phyloP scores from a whole-genome alignment of 2,329 filamentous ascomycete species.

The Colletotrichum sp. region DNA sequence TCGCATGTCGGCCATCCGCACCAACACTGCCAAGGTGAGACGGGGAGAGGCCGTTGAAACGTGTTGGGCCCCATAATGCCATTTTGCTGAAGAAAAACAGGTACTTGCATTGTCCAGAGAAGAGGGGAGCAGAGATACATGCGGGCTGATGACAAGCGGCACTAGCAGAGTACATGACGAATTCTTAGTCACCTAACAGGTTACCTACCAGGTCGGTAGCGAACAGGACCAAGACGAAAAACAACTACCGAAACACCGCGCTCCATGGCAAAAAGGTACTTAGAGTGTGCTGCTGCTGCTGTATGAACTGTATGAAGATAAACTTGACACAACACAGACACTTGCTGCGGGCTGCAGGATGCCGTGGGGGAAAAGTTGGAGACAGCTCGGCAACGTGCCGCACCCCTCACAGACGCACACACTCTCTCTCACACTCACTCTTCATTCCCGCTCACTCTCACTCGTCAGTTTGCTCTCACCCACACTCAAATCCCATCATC shows the following conservation, averaged over 20 bases:
- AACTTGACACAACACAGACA: neutral
- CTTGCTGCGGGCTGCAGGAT: neutral
- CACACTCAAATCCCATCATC: neutral
- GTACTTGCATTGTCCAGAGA: neutral
- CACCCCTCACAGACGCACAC: neutral
- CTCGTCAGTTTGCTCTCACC: neutral
- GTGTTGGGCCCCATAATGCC: neutral
- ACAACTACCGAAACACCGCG: neutral
- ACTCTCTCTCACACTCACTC: neutral
- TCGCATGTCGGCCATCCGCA: neutral
- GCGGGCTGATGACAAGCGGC: neutral
- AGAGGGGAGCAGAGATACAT: neutral
- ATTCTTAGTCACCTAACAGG: neutral
- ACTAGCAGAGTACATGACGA: neutral
- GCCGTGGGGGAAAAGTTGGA: conserved; percentile 2
- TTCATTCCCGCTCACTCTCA: neutral
- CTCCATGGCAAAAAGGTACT: neutral
- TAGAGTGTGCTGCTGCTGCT: neutral
- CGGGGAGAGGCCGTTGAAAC: conserved; percentile 1
- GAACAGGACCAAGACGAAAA: no score
- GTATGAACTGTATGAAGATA: neutral
- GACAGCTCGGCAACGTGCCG: conserved; percentile 15
- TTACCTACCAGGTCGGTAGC: no score
- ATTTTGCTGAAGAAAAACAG: neutral
- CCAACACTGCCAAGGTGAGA: conserved; percentile 1